Conservation (phyloP, 1,284 basidiomycete species). For the Tylopilus orsonianus region DNA sequence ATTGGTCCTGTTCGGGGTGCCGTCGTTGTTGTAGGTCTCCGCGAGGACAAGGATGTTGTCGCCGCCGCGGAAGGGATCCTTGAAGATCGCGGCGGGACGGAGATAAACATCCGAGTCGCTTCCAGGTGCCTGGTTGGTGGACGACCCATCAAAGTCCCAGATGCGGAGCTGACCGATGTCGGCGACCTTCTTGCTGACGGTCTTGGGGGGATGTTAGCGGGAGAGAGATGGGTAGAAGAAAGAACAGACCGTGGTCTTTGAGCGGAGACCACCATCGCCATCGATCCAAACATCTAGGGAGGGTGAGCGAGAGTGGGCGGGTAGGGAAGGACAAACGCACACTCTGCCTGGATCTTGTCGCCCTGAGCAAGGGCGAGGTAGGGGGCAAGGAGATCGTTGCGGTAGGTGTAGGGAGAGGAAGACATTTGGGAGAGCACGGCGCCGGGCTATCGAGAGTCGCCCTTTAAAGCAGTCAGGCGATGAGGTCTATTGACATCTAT, state of each 20-base stretch:
- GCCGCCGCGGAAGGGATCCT: slow-evolving; percentile 98
- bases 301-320: slow-evolving; percentile 23
- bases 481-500: slow-evolving; percentile 26
- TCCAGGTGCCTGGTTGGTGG: slow-evolving; percentile 95
- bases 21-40: slow-evolving; percentile 98
- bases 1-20: slow-evolving; percentile 98
- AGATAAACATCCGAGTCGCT: slow-evolving; percentile 97
- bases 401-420: slow-evolving; percentile 44
- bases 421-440: slow-evolving; percentile 21
- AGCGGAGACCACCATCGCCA: slow-evolving; percentile 88
- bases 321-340: slow-evolving; percentile 45
- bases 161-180: slow-evolving; percentile 86
- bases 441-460: not conserved
- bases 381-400: slow-evolving; percentile 82
- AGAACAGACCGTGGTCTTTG: slow-evolving; percentile 81
- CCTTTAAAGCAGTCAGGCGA: slow-evolving; percentile 23
- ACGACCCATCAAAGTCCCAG: slow-evolving; percentile 99
- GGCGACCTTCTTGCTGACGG: slow-evolving; percentile 80
- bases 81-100: slow-evolving; percentile 96
- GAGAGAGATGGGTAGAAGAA: slow-evolving; percentile 6
- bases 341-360: slow-evolving; percentile 89
- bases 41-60: slow-evolving; percentile 97
- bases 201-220: slow-evolving; percentile 46
- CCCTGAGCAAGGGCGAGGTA: slow-evolving; percentile 87
- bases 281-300: slow-evolving; percentile 90